phyloP scores from a whole-genome alignment of 2,329 filamentous ascomycete genomes.

The Penicillium nordicum region DNA sequence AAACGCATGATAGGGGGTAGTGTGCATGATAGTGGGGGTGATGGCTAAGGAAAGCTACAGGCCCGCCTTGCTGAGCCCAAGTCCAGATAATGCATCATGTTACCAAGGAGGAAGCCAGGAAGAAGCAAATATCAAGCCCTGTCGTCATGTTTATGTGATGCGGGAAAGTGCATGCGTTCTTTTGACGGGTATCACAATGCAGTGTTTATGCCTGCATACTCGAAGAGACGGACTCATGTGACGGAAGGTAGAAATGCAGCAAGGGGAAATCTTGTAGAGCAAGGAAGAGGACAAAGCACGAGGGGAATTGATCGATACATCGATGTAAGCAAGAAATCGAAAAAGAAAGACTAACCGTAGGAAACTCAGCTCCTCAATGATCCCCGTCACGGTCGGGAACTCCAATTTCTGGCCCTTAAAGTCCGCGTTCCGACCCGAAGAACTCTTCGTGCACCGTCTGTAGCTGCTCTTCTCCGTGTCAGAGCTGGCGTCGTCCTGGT shows the following conservation, averaged over 20 bases:
- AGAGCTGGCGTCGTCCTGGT: constrained; percentile 48
- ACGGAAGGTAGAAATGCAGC: not conserved
- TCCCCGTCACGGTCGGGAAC: constrained; percentile 55
- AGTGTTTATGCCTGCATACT: constrained; percentile 3
- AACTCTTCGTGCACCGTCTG: constrained; percentile 58
- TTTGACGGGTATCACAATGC: constrained; percentile 5
- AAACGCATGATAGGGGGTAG: not conserved
- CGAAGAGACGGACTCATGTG: not conserved
- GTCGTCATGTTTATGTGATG: not conserved
- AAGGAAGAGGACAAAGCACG: not conserved
- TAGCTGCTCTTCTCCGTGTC: constrained; percentile 46
- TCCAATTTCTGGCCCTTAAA: constrained; percentile 60
- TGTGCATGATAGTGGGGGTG: not conserved
- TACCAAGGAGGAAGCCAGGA: not conserved
- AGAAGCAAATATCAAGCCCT: not conserved
- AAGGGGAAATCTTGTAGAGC: not conserved
- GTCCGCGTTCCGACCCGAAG: constrained; percentile 60
- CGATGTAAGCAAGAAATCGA: not conserved
- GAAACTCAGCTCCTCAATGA: constrained; percentile 69
- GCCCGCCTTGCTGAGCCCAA: not conserved
- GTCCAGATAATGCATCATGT: not conserved
- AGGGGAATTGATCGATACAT: not conserved
- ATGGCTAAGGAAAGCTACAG: not conserved
- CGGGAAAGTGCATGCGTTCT: not conserved
- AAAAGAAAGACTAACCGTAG: constrained; percentile 57